A percentile compares a stretch with the other conserved stretches of the same genome.
Conservation (phyloP, 2,329 filamentous ascomycete genomes). For the Trichoderma hamatum region DNA sequence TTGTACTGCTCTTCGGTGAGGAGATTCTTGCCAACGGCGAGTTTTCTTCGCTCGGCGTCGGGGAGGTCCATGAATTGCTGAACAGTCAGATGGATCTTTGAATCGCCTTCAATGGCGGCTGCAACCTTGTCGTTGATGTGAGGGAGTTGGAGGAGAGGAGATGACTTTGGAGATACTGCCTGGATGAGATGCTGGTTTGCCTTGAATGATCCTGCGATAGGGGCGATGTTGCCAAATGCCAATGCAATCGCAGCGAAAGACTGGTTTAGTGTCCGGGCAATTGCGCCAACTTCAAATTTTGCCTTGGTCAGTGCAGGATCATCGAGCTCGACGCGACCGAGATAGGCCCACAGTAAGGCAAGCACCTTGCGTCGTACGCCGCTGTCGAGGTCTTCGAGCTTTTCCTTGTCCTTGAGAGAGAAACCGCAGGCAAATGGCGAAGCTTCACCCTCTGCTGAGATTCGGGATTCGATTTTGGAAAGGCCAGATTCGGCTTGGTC, state of each 20-base stretch:
- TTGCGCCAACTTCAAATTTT: slow-evolving; percentile 87
- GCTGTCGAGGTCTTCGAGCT: slow-evolving; percentile 79
- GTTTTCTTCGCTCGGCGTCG: slow-evolving; percentile 70
- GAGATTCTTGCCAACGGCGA: slow-evolving; percentile 71
- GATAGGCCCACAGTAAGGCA: slow-evolving; percentile 91
- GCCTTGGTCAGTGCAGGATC: slow-evolving; percentile 76
- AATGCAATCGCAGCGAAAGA: slow-evolving; percentile 86
- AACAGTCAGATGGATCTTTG: slow-evolving; percentile 74
- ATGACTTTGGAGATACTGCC: slow-evolving; percentile 79
- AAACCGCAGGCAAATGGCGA: slow-evolving; percentile 60
- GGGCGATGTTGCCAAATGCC: slow-evolving; percentile 80
- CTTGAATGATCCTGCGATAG: slow-evolving; percentile 80
- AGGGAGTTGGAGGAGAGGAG: slow-evolving; percentile 89
- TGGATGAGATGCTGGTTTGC: slow-evolving; percentile 87
- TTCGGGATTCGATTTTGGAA: slow-evolving; percentile 79
- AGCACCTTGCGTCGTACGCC: slow-evolving; percentile 82
- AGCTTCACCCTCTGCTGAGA: slow-evolving; percentile 64
- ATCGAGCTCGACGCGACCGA: slow-evolving; percentile 83
- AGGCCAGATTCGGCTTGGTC: slow-evolving; percentile 79
- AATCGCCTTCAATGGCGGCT: slow-evolving; percentile 71
- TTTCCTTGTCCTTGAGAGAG: slow-evolving; percentile 72
- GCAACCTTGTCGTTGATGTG: slow-evolving; percentile 73
- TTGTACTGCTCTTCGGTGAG: slow-evolving; percentile 77
- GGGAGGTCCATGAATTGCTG: slow-evolving; percentile 88
- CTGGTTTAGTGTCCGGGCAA: slow-evolving; percentile 82